Conservation (phyloP, 495 filamentous ascomycete species). For the Penicillium ochrochloron region DNA sequence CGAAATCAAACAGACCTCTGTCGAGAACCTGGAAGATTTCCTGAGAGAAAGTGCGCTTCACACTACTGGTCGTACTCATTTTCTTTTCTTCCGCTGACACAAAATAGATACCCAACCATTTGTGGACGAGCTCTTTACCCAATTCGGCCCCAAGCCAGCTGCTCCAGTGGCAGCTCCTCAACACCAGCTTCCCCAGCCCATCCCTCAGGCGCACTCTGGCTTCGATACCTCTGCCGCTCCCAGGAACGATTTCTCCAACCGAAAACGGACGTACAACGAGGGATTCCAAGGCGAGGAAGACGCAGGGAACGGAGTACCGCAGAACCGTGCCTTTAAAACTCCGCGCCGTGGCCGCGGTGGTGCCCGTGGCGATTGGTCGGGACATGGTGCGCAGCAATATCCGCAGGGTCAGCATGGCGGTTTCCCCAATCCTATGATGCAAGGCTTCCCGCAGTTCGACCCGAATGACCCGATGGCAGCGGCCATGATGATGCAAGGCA, state of each 20-base stretch:
- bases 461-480: constrained; percentile 70
- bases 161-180: constrained; percentile 47
- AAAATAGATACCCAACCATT: constrained; percentile 70
- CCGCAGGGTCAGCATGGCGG: constrained; percentile 37
- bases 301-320: constrained; percentile 41
- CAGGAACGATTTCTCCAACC: constrained; percentile 36
- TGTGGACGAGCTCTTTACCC: constrained; percentile 83
- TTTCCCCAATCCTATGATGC: constrained; percentile 51
- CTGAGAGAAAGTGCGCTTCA: constrained; percentile 72
- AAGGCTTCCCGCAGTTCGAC: constrained; percentile 59
- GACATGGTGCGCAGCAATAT: constrained; percentile 31
- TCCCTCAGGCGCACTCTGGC: constrained; percentile 30
- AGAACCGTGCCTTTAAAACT: constrained; percentile 71
- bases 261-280: constrained; percentile 65
- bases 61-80: not conserved
- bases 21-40: constrained; percentile 85
- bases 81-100: constrained; percentile 19
- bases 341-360: constrained; percentile 67
- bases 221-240: constrained; percentile 47
- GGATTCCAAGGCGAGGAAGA: constrained; percentile 58
- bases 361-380: constrained; percentile 56
- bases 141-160: constrained; percentile 61
- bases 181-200: constrained; percentile 46
- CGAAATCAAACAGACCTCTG: constrained; percentile 71
- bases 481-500: constrained; percentile 61